Percentiles rank a stretch among this genome's conserved stretches.
These are phyloP conservation scores for Xylariaceae sp. DNA, from an alignment of 2,329 filamentous ascomycete genomes.

Conservation along the genomic window DNA sequence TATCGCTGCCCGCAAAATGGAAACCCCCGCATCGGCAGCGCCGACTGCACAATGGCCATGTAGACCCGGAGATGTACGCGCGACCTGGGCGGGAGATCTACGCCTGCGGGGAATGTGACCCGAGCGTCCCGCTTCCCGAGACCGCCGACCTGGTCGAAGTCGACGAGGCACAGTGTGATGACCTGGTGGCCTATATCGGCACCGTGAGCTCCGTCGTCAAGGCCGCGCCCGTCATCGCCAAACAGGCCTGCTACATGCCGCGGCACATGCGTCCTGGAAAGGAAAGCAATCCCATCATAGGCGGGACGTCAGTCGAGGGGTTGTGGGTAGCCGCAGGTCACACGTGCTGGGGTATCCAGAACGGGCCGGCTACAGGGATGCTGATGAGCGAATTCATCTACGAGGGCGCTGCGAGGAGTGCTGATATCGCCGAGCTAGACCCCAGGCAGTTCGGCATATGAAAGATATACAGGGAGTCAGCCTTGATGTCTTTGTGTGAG, in stretches of 20 bases:
- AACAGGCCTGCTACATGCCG: constrained; percentile 92
- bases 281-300: constrained; percentile 67
- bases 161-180: constrained; percentile 73
- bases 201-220: constrained; percentile 62
- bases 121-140: constrained; percentile 65
- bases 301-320: constrained; percentile 65
- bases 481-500: not conserved
- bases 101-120: constrained; percentile 85
- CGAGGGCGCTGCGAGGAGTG: constrained; percentile 64
- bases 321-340: constrained; percentile 82
- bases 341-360: constrained; percentile 98
- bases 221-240: constrained; percentile 62
- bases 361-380: constrained; percentile 81
- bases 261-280: constrained; percentile 61
- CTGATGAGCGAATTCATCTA: constrained; percentile 75
- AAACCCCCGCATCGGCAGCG: constrained; percentile 48
- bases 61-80: constrained; percentile 90
- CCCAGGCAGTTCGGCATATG: constrained; percentile 58
- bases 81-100: constrained; percentile 86
- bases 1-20: constrained; percentile 65
- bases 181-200: constrained; percentile 73
- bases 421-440: constrained; percentile 60
- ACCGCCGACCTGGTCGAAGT: constrained; percentile 70
- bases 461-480: constrained; percentile 6
- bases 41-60: constrained; percentile 51